Conservation (phyloP, 305 asterid species). For the Petunia hybrid region DNA sequence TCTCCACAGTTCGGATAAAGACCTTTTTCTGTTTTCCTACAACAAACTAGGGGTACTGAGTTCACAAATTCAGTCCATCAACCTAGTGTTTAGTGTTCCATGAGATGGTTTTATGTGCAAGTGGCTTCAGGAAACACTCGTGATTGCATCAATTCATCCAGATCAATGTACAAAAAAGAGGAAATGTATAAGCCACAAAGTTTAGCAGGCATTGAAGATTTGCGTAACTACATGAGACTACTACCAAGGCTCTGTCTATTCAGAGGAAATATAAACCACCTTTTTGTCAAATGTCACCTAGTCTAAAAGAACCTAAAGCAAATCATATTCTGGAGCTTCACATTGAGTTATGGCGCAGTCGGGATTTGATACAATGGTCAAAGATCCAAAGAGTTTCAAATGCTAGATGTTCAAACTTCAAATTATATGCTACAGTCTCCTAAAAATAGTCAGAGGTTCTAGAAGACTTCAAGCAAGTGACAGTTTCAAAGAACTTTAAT, state of each 20-base stretch:
- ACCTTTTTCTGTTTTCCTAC: not conserved
- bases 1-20: not conserved
- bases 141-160: not conserved
- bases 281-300: not conserved
- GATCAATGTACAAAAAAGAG: not conserved
- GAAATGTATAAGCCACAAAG: not conserved
- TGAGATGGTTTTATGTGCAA: not conserved
- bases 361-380: not conserved
- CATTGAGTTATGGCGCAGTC: not conserved
- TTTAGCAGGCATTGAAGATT: not conserved
- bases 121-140: not conserved
- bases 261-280: not conserved
- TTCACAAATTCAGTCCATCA: not conserved
- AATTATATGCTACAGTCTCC: not conserved
- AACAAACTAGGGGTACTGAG: not conserved
- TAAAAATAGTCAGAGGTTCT: not conserved
- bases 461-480: conserved; percentile 7
- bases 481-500: not conserved
- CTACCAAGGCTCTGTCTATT: not conserved
- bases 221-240: not conserved
- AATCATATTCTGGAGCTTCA: conserved; percentile 1
- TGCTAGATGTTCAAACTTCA: not conserved
- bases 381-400: not conserved
- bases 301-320: not conserved
- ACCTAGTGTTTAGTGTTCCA: not conserved